Evolutionary conservation across 257 asterid species (phyloP).

Genomic region (Solanum bulbocastanum): DNA sequence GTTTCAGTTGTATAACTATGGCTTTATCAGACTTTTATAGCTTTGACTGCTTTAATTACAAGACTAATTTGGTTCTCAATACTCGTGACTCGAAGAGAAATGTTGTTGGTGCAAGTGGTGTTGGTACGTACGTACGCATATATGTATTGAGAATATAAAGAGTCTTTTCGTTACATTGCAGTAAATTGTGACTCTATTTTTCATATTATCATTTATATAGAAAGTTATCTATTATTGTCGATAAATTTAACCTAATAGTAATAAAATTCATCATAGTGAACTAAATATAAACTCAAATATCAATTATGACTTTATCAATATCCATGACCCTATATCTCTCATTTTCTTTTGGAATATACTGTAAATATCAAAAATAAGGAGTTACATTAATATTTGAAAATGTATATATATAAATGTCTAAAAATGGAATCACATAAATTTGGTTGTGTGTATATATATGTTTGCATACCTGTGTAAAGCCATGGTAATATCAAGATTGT

Average conservation of each 20-base stretch:
- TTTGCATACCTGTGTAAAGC: too few species aligned
- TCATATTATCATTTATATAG: neutral
- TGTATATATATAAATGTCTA: too few species aligned
- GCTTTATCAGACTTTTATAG: conserved; percentile 40
- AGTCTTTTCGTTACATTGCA: neutral
- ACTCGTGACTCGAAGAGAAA: conserved; percentile 23
- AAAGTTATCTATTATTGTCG: neutral
- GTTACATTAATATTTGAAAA: too few species aligned
- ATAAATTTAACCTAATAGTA: neutral
- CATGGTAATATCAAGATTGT: too few species aligned
- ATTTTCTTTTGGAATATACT: too few species aligned
- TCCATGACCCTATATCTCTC: too few species aligned
- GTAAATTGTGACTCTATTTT: neutral
- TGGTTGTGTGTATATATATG: too few species aligned
- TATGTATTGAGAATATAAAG: neutral
- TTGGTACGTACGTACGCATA: conserved; percentile 15
- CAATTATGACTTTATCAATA: too few species aligned
- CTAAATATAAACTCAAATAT: too few species aligned
- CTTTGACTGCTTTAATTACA: conserved; percentile 7
- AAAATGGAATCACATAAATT: too few species aligned
- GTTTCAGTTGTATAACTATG: conserved; percentile 28
- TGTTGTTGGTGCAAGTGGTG: conserved; percentile 35
- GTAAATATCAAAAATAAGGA: too few species aligned
- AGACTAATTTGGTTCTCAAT: conserved; percentile 23
- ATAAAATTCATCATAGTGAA: too few species aligned